Evolutionary conservation across 2,329 filamentous ascomycete genomes (phyloP).

Genomic region (Aspergillus proliferans): DNA sequence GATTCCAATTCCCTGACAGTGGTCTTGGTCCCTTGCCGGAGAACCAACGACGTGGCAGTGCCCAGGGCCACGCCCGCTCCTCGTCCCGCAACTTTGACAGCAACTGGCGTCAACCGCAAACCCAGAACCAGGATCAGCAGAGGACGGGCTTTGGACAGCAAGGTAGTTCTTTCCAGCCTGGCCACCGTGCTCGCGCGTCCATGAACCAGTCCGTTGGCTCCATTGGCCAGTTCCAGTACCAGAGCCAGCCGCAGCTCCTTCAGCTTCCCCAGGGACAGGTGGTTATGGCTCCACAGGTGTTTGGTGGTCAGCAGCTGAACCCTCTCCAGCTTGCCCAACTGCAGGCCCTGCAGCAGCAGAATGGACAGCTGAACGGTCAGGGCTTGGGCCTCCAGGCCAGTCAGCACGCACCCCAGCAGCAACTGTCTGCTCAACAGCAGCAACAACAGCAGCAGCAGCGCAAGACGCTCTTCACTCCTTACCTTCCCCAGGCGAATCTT

Average conservation of each 20-base stretch:
- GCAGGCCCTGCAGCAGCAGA: conserved; percentile 91
- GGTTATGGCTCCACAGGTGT: conserved; percentile 75
- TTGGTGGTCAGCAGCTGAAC: conserved; percentile 77
- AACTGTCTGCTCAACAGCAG: conserved; percentile 52
- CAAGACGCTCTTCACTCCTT: conserved; percentile 97
- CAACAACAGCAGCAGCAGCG: conserved; percentile 83
- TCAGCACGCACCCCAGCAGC: conserved; percentile 63
- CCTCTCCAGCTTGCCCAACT: conserved; percentile 83
- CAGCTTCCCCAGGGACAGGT: conserved; percentile 80
- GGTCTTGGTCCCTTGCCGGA: conserved; percentile 52
- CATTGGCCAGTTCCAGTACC: conserved; percentile 84
- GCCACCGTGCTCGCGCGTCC: conserved; percentile 79
- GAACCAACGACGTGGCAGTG: conserved; percentile 68
- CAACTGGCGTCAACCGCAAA: conserved; percentile 87
- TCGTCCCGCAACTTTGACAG: conserved; percentile 92
- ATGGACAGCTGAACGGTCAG: conserved; percentile 74
- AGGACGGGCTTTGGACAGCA: conserved; percentile 59
- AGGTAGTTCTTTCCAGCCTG: conserved; percentile 76
- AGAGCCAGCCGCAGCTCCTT: conserved; percentile 77
- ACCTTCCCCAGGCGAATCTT: conserved; percentile 87
- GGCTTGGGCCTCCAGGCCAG: conserved; percentile 61
- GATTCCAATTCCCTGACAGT: conserved; percentile 61
- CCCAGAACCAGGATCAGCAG: conserved; percentile 45
- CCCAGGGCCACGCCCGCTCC: conserved; percentile 67
- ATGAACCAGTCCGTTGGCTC: conserved; percentile 79